Base-by-base conservation (phyloP, 164 flowering plant species). In the Dillenia turbinata region DNA sequence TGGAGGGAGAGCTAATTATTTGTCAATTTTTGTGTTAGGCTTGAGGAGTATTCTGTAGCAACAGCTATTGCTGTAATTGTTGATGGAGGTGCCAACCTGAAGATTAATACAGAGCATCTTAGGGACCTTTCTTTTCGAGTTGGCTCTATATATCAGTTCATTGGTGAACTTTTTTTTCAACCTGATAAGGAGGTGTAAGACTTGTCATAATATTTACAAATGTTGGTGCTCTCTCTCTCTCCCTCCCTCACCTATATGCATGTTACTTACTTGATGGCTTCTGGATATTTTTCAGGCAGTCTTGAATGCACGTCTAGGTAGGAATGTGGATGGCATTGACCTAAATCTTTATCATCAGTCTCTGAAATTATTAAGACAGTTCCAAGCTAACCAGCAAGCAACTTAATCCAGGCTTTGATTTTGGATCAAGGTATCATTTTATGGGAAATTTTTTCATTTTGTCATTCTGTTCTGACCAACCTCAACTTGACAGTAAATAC, bases 291-390 rank as follows among this genome's bases (percentile, higher is more conserved):
- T 70, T 62, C 78, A 90, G 97, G 83, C 81, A 24, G 65, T 80
- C 17, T 67, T 93, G 70, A 83, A 76, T 66, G 97, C 96, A 49
- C 78, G 97, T 9, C 83, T 86, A 10, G 97, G 92, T 47, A 79
- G 96, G 69, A 88, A 82, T 75, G 96, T 87, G 1, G 89, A 89
- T 70, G 97, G 95, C 52, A 78, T 93, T 46, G 96, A 93, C 73
- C 88, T 93, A 59, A 81, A 81, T 70, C 91, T 87, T 52, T 90
- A 87, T 72, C 69, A 75, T 68, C 92, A 90, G 66, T 81, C 98
- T 12, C 57, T 90, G 67, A 74, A 73, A 73, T 84, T 90, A 8
- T 64, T 88, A 54, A 76, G 77, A 70, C 77, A 80, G 63, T 90
- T 89, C 68, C 85, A 81, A 72, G 78, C 79, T 13, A 79, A 83